Conservation (phyloP, 176 grass and related monocot genomes). For the Ananas comosus region DNA sequence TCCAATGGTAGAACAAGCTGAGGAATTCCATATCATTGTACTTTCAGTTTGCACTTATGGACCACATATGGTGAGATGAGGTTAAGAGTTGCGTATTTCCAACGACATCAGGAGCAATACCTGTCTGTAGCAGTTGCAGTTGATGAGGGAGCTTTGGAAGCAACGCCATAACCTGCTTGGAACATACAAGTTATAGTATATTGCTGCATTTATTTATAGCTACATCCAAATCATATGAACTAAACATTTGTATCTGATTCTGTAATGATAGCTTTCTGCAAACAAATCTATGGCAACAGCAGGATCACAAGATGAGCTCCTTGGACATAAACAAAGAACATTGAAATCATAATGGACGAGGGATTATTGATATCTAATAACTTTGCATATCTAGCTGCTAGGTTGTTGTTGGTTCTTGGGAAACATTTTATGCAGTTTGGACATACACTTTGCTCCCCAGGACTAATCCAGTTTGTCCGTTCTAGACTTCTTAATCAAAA, state of each 20-base stretch:
- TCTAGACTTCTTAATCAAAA: too few species aligned
- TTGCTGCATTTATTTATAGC: neutral
- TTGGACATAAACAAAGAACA: neutral
- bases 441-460: too few species aligned
- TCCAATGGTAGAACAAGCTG: conserved; percentile 89
- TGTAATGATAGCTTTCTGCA: neutral
- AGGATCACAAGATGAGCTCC: neutral
- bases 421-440: too few species aligned
- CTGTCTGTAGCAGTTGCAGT: conserved; percentile 72
- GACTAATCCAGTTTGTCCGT: too few species aligned
- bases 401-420: too few species aligned
- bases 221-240: neutral
- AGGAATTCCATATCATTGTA: conserved; percentile 9
- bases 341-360: too few species aligned
- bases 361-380: too few species aligned
- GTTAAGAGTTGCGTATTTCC: conserved; percentile 14
- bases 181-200: conserved; percentile 7
- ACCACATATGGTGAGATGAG: neutral
- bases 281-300: neutral
- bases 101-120: conserved; percentile 32
- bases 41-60: neutral
- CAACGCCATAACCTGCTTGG: conserved; percentile 65
- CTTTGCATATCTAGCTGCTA: too few species aligned
- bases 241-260: neutral
- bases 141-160: conserved; percentile 76